A percentile compares a stretch with the other conserved stretches of the same genome.
Evolutionary conservation across 2,329 filamentous ascomycete species (phyloP).

Genomic region (Fusarium brevicatenulatum): DNA sequence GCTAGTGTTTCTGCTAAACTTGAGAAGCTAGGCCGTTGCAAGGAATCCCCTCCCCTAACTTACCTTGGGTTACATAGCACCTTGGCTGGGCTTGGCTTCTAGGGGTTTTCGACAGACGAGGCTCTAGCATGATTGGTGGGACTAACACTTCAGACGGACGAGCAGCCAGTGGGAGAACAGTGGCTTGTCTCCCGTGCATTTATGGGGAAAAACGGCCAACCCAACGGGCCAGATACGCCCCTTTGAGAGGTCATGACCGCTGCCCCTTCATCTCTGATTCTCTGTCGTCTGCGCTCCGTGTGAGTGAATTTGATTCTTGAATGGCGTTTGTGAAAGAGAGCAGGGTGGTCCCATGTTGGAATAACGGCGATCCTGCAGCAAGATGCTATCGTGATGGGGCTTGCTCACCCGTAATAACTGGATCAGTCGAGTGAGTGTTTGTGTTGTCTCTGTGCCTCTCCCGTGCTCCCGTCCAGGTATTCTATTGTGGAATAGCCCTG

Average conservation of each 20-base stretch:
- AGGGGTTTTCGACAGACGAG: neutral
- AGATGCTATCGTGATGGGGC: constrained; percentile 11
- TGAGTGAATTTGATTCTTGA: neutral
- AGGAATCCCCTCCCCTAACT: neutral
- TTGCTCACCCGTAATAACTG: constrained; percentile 20
- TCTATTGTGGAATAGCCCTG: constrained; percentile 19
- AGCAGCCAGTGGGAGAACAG: constrained; percentile 16
- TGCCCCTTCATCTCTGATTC: constrained; percentile 34
- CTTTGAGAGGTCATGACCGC: constrained; percentile 22
- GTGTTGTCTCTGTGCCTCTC: neutral
- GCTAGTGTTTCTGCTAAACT: constrained; percentile 50
- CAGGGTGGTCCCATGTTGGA: constrained; percentile 21
- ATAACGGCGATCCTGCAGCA: constrained; percentile 17
- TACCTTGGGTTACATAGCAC: neutral
- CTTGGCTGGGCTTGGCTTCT: constrained; percentile 5
- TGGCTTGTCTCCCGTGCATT: constrained; percentile 25
- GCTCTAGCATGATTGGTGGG: constrained; percentile 24
- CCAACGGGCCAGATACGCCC: constrained; percentile 21
- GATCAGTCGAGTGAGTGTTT: neutral
- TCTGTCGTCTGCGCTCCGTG: constrained; percentile 4
- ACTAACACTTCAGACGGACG: constrained; percentile 13
- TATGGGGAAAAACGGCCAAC: constrained; percentile 28
- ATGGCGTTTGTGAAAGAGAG: neutral
- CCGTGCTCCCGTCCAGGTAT: neutral
- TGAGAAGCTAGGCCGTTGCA: constrained; percentile 13